Conservation (phyloP, 768 basidiomycete genomes). For the Cystobasidium ongulense region DNA sequence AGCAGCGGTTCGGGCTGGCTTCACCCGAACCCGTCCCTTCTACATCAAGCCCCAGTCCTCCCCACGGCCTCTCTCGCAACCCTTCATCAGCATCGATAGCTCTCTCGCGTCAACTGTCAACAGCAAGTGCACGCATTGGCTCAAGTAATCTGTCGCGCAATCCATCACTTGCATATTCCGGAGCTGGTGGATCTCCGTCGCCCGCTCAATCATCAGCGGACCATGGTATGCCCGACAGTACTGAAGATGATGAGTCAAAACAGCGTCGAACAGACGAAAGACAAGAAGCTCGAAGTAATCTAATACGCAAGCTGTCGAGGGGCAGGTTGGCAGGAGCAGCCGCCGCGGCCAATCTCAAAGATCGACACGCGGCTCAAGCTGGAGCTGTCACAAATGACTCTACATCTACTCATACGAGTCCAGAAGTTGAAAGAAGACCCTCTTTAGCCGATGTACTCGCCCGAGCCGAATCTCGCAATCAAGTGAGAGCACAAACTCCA, state of each 20-base stretch:
- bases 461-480: slow-evolving; percentile 5
- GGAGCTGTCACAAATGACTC: not conserved
- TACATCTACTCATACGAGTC: not conserved
- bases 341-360: not conserved
- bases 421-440: slow-evolving; percentile 5
- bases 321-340: slow-evolving; percentile 27
- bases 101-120: slow-evolving; percentile 17
- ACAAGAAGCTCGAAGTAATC: slow-evolving; percentile 38
- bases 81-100: not conserved
- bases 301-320: slow-evolving; percentile 40
- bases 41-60: not conserved
- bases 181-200: not conserved
- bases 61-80: not conserved
- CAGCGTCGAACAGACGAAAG: slow-evolving; percentile 7
- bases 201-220: not conserved
- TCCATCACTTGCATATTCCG: not conserved
- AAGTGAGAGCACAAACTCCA: not conserved
- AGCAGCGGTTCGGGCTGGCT: not conserved
- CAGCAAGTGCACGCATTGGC: not conserved
- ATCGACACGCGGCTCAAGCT: not conserved
- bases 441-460: slow-evolving; percentile 22
- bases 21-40: not conserved
- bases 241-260: not conserved
- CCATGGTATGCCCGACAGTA: not conserved
- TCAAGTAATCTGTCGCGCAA: not conserved